Percentiles rank a stretch among this genome's conserved stretches.
Conservation (phyloP, 2,329 filamentous ascomycete species). For the Aureobasidium subglaciale region DNA sequence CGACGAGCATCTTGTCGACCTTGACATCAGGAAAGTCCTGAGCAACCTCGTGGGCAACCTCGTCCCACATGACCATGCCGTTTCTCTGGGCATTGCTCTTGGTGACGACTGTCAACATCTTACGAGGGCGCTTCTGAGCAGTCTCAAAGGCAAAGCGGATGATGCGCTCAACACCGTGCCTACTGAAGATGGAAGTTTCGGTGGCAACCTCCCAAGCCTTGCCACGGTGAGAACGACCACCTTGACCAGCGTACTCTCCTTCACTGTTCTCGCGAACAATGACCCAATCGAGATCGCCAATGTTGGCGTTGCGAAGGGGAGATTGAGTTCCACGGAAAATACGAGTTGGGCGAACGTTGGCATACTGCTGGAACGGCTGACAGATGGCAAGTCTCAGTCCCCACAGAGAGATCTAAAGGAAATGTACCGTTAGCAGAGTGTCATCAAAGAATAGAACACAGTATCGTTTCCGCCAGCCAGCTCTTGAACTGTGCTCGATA, state of each 20-base stretch:
- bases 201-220: slow-evolving; percentile 55
- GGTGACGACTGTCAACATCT: slow-evolving; percentile 55
- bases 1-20: slow-evolving; percentile 59
- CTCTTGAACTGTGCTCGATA: too few species aligned
- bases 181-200: slow-evolving; percentile 58
- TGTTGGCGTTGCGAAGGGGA: slow-evolving; percentile 46
- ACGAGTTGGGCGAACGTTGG: slow-evolving; percentile 52
- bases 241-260: slow-evolving; percentile 59
- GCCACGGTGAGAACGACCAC: slow-evolving; percentile 53
- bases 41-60: slow-evolving; percentile 49
- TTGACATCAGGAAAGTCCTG: slow-evolving; percentile 54
- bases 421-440: too few species aligned
- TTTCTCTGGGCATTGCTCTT: slow-evolving; percentile 61
- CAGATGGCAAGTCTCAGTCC: slow-evolving; percentile 48
- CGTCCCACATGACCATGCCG: slow-evolving; percentile 63
- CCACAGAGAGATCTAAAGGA: slow-evolving; percentile 49
- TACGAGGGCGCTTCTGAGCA: slow-evolving; percentile 49
- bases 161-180: slow-evolving; percentile 51
- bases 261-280: slow-evolving; percentile 61
- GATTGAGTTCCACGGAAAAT: slow-evolving; percentile 54
- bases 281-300: slow-evolving; percentile 58
- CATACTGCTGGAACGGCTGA: slow-evolving; percentile 49
- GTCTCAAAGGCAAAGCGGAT: slow-evolving; percentile 59
- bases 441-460: too few species aligned
- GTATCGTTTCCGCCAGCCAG: too few species aligned